These are phyloP conservation scores for Stagonosporopsis tanaceti DNA, from an alignment of 2,329 filamentous ascomycete species.

Conservation along the genomic window DNA sequence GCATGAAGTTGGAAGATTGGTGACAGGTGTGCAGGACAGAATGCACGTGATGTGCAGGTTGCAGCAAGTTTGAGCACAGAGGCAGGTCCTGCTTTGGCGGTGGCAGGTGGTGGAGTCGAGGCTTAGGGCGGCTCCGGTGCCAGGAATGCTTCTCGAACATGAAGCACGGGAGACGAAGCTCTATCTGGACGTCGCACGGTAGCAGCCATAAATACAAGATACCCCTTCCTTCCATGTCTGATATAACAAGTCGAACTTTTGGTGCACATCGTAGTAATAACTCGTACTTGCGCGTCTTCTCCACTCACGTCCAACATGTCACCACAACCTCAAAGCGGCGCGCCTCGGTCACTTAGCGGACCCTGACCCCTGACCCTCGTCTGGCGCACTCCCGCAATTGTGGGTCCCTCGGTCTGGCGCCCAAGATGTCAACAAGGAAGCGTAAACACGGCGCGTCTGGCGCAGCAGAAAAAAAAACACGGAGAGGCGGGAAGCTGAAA, in stretches of 20 bases:
- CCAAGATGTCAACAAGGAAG: constrained; percentile 13
- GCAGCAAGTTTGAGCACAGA: neutral
- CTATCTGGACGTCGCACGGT: constrained; percentile 7
- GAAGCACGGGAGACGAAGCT: neutral
- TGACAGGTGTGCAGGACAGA: neutral
- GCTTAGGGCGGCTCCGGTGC: neutral
- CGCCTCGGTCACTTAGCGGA: constrained; percentile 4
- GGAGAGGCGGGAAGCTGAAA: too few relatives aligned
- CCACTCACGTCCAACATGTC: neutral
- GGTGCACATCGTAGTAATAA: neutral
- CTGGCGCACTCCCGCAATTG: constrained; percentile 6
- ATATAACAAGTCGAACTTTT: neutral
- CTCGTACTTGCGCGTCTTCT: neutral
- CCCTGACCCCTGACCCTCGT: constrained; percentile 6
- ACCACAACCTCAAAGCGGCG: constrained; percentile 1
- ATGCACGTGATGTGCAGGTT: too few relatives aligned
- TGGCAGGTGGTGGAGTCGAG: neutral
- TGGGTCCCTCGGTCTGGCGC: constrained; percentile 5
- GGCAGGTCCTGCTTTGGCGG: neutral
- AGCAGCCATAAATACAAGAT: constrained; percentile 10
- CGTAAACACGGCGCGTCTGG: neutral
- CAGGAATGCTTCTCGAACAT: constrained; percentile 15
- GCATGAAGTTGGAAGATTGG: too few relatives aligned
- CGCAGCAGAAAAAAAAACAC: neutral
- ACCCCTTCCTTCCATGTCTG: neutral